Evolutionary conservation across 768 basidiomycete species (phyloP).

Genomic region (Rhizopogon roseolus): DNA sequence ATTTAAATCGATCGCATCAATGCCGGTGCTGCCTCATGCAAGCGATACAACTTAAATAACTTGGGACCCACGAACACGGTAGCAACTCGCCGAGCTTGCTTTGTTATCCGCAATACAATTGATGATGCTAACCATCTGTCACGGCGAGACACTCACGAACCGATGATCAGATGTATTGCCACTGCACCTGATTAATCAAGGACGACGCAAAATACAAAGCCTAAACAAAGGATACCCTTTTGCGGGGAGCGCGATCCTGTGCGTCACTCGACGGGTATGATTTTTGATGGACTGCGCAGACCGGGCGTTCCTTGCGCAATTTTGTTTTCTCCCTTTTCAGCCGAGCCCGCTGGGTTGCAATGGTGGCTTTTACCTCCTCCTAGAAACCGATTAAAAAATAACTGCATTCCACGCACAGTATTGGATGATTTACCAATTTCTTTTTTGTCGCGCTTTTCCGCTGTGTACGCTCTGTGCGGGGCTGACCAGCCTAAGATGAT

Average conservation of each 20-base stretch:
- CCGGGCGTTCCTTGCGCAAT: slow-evolving; percentile 19
- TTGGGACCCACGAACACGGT: neutral
- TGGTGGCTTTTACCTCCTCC: slow-evolving; percentile 38
- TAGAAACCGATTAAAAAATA: slow-evolving; percentile 16
- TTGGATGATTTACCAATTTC: slow-evolving; percentile 32
- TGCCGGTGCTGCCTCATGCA: neutral
- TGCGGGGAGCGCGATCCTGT: slow-evolving; percentile 19
- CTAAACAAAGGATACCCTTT: slow-evolving; percentile 30
- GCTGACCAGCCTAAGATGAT: slow-evolving; percentile 21
- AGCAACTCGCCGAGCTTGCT: neutral
- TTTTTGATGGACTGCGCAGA: slow-evolving; percentile 9
- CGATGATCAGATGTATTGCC: neutral
- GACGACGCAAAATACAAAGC: neutral
- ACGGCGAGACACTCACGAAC: neutral
- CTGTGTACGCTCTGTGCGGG: slow-evolving; percentile 21
- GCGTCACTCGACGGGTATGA: slow-evolving; percentile 7
- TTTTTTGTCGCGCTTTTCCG: slow-evolving; percentile 26
- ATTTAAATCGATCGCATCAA: neutral
- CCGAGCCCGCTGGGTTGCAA: slow-evolving; percentile 31
- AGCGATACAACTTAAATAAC: neutral
- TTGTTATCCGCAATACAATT: neutral
- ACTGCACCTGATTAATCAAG: neutral
- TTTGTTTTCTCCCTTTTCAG: slow-evolving; percentile 36
- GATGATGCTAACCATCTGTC: neutral
- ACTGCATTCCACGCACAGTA: slow-evolving; percentile 6